Evolutionary conservation across 2,329 filamentous ascomycete genomes (phyloP), one percentile per base, ranked within the genome.

Genomic region (Boeremia exigua): DNA sequence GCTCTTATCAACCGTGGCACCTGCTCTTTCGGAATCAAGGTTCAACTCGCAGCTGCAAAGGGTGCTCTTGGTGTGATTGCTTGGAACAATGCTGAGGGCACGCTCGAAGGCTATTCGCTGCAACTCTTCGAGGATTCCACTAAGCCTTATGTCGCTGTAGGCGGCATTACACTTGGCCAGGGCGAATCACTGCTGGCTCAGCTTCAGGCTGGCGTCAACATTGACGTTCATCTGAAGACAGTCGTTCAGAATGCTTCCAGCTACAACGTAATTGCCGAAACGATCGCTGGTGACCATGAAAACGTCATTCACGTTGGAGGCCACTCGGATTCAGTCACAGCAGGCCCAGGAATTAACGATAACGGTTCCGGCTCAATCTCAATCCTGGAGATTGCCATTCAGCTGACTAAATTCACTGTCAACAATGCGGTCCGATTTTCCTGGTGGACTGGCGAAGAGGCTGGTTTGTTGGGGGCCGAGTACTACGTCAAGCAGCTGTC

Each of bases 311-410:
- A 72, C 36, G 72, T 88, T 12, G 85, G 85, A 37, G 85, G 81
- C 2, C 86, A 88, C 72, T 82, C 81, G 15, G 86, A 88, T 73
- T 85, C 82, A 6, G 86, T 88, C 17, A 78, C 79, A 27, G 81
- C 79, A 3, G 86, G 86, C 0, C 86, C 86, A 1, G 89, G 89
- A 17, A 91, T 92, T 80, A 92, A 92, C 72, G 89, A 92, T 64
- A 88, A 92, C 66, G 89, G 89, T 42, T 88, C 86, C 3, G 89
- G 89, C 51, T 86, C 82, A 30, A 81, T 86, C 58, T 81, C 81
- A 23, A 78, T 87, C 46, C 78, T 88, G 8, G 84, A 85, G 48
- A 78, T 86, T 28, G 86, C 86, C 9, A 80, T 81, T 25, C 80
- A 82, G 79, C 57, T 93, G 80, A 62, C 85, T 81, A 81, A 91